Conservation (phyloP, 805 yeast genomes). For the Wickerhamomyces queroliae region DNA sequence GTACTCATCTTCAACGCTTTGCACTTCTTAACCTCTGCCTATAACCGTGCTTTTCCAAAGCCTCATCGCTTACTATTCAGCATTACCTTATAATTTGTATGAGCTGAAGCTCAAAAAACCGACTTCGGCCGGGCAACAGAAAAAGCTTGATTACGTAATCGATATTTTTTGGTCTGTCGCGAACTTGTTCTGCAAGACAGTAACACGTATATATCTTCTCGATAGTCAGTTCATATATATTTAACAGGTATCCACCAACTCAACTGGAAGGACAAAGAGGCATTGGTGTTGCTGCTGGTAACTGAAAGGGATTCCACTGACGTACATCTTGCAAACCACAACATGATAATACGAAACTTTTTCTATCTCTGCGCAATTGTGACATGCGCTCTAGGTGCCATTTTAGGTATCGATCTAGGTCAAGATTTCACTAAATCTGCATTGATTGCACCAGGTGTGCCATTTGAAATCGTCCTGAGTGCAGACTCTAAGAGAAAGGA, state of each 20-base stretch:
- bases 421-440: slow-evolving; percentile 83
- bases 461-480: slow-evolving; percentile 82
- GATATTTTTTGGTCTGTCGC: not conserved
- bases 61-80: no score
- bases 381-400: slow-evolving; percentile 41
- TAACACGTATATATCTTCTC: not conserved
- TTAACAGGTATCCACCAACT: not conserved
- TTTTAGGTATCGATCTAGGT: slow-evolving; percentile 87
- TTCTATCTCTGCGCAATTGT: slow-evolving; percentile 6
- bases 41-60: not conserved
- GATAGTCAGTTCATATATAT: no score
- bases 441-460: slow-evolving; percentile 84
- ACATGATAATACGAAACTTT: slow-evolving; percentile 4
- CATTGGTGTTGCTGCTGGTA: not conserved
- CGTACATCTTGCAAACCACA: no score
- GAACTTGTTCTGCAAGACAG: not conserved
- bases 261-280: no score
- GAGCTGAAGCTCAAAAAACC: no score
- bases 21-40: not conserved
- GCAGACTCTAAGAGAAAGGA: slow-evolving; percentile 92
- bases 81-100: not conserved
- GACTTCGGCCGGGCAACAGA: no score
- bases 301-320: no score
- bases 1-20: slow-evolving; percentile 12
- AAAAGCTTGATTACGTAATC: not conserved